Base-by-base conservation (phyloP, 306 rosid genomes). In the Lathyrus aphaca region DNA sequence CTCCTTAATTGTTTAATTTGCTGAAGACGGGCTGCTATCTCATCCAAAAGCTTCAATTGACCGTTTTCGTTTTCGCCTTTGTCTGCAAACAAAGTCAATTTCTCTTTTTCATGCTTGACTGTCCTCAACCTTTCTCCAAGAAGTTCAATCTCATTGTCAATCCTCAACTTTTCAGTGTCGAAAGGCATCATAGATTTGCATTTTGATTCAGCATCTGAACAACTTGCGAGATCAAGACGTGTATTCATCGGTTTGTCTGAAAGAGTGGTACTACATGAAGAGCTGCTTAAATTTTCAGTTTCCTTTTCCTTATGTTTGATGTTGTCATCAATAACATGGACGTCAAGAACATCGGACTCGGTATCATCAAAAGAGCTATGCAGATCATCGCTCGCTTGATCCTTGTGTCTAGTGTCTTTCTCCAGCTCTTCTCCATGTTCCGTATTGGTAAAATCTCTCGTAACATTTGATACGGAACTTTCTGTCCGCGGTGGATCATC, bases 291-390 rank as follows among this genome's bases (percentile, higher is more conserved):
- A 54, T 66, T 79, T 55, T 70, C 75, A 62, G 17, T 78, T 48
- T 75, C 78, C 45, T 76, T 75, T 72, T 79, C 74, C 69, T 54
- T 61, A 30, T 39, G 51, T 74, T 82, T 76, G 43, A 77, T 46
- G 74, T 79, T 83, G 64, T 86, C 88, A 40, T 86, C 91, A 40
- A 87, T 69, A 45, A 86, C 93, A 86, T 86, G 89, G 25, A 83
- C 80, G 77, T 83, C 97, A 51, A 85, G 81, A 79, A 88, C 84
- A 74, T 74, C 79, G 0, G 79, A 71, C 18, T 88, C 89, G 17
- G 74, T 73, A 77, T 89, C 92, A 57, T 57, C 73, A 46, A 68
- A 39, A 30, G 74, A 75, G 71, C 69, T 45, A 50, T 17, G 66
- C 63, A 61, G 19, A 46, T 70, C 62, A 58, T 61, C 10, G 16